Percentiles rank a stretch among this genome's conserved stretches.
Conservation (phyloP, 371 early-diverging fungal species). For the Conidiobolus incongruus region DNA sequence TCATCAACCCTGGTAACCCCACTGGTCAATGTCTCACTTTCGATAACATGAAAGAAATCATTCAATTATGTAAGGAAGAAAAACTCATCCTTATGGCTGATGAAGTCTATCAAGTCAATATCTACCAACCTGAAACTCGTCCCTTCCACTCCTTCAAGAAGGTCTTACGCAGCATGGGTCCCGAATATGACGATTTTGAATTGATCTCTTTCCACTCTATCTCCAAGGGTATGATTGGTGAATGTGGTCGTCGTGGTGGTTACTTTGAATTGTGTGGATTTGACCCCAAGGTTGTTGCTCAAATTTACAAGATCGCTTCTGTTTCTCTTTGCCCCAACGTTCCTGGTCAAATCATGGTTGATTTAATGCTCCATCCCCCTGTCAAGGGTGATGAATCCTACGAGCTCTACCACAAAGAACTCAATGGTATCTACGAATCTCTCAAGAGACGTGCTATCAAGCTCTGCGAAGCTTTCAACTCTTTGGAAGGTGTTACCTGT, state of each 20-base stretch:
- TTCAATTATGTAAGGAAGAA: slow-evolving; percentile 63
- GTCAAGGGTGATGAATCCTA: slow-evolving; percentile 51
- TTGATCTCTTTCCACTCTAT: slow-evolving; percentile 89
- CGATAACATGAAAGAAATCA: slow-evolving; percentile 48
- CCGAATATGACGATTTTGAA: slow-evolving; percentile 34
- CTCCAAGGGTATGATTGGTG: slow-evolving; percentile 95
- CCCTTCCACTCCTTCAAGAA: slow-evolving; percentile 94
- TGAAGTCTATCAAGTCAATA: slow-evolving; percentile 94
- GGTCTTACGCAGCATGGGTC: slow-evolving; percentile 44
- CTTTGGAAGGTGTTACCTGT: slow-evolving; percentile 69
- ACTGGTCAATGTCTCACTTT: slow-evolving; percentile 74
- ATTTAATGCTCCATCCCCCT: slow-evolving; percentile 86
- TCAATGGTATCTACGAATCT: slow-evolving; percentile 51
- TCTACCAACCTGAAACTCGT: slow-evolving; percentile 49
- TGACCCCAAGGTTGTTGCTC: slow-evolving; percentile 41
- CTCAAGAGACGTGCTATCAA: slow-evolving; percentile 52
- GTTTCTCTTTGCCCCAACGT: slow-evolving; percentile 81
- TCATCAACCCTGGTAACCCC: slow-evolving; percentile 98
- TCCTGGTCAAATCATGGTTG: slow-evolving; percentile 59
- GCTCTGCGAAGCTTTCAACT: slow-evolving; percentile 56
- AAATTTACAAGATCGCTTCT: slow-evolving; percentile 84
- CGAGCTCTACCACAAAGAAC: slow-evolving; percentile 45
- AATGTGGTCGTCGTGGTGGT: slow-evolving; percentile 94
- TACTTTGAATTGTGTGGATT: slow-evolving; percentile 85
- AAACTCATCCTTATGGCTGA: slow-evolving; percentile 75